phyloP scores from a whole-genome alignment of 352 stramenopile genomes.

The Phytophthora quininea region DNA sequence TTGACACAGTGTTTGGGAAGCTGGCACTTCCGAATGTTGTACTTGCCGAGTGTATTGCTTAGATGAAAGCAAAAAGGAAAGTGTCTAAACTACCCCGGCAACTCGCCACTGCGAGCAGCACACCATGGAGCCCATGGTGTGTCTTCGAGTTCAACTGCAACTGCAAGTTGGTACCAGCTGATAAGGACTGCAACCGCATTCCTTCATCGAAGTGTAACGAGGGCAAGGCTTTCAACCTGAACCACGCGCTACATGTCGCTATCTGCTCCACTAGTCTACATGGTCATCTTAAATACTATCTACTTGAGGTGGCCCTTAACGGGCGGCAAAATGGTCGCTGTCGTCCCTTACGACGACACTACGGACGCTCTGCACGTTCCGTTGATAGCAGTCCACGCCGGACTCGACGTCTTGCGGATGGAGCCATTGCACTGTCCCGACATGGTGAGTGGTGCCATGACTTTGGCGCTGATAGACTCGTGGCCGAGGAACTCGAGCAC shows the following conservation, averaged over 20 bases:
- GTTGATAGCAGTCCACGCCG: constrained; percentile 58
- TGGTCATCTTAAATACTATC: constrained; percentile 35
- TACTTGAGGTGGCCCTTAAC: not conserved
- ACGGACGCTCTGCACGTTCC: constrained; percentile 21
- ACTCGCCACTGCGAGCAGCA: not conserved
- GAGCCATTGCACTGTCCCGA: constrained; percentile 60
- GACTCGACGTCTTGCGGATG: constrained; percentile 76
- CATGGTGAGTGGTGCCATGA: constrained; percentile 39
- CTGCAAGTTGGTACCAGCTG: not conserved
- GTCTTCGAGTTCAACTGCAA: not conserved
- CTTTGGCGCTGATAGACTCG: constrained; percentile 53
- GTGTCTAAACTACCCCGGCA: constrained; percentile 2
- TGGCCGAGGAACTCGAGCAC: constrained; percentile 72
- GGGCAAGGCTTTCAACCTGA: not conserved
- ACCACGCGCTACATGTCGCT: not conserved
- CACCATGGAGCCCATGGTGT: not conserved
- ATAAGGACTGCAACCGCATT: not conserved
- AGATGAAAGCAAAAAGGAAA: not conserved
- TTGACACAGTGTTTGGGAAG: constrained; percentile 10
- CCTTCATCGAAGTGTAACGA: not conserved
- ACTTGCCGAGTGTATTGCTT: constrained; percentile 3
- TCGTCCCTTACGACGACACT: constrained; percentile 17
- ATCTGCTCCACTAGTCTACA: constrained; percentile 13
- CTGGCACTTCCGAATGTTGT: constrained; percentile 15
- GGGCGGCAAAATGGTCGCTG: not conserved